A percentile compares a stretch with the other conserved stretches of the same genome.
phyloP scores from a whole-genome alignment of 208 protist species.

The Phytomonas francai region DNA sequence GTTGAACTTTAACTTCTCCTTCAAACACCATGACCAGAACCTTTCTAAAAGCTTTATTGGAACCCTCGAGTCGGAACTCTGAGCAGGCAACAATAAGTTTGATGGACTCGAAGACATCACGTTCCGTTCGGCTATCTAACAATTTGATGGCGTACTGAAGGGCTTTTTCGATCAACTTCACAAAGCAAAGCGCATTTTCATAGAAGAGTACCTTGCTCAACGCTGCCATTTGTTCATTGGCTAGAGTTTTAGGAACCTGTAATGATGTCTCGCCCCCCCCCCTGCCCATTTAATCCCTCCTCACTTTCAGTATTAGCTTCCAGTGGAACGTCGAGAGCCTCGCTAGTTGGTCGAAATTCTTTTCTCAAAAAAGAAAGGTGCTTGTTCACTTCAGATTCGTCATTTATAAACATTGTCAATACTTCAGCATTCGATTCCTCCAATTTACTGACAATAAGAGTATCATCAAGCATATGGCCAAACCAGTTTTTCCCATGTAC shows the following conservation, averaged over 20 bases:
- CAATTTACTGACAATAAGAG: slow-evolving; percentile 47
- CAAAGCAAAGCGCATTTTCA: slow-evolving; percentile 63
- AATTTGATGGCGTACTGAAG: slow-evolving; percentile 53
- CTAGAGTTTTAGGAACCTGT: slow-evolving; percentile 12
- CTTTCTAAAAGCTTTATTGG: slow-evolving; percentile 54
- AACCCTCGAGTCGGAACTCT: slow-evolving; percentile 64
- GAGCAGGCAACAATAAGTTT: slow-evolving; percentile 78
- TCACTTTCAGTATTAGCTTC: neutral
- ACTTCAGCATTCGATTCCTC: slow-evolving; percentile 28
- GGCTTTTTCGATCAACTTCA: slow-evolving; percentile 51
- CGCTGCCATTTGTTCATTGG: slow-evolving; percentile 38
- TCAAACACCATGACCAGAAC: slow-evolving; percentile 86
- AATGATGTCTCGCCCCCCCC: neutral
- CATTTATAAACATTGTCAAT: slow-evolving; percentile 19
- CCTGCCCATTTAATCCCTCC: neutral
- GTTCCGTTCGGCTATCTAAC: slow-evolving; percentile 79
- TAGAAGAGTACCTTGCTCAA: slow-evolving; percentile 75
- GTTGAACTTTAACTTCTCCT: slow-evolving; percentile 82
- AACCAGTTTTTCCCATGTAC: slow-evolving; percentile 86
- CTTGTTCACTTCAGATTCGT: slow-evolving; percentile 16
- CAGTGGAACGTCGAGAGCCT: slow-evolving; percentile 18
- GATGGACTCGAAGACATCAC: slow-evolving; percentile 83
- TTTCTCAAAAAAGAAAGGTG: slow-evolving; percentile 21
- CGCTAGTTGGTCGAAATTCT: slow-evolving; percentile 36
- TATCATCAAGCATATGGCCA: slow-evolving; percentile 57